Percentiles rank a stretch among this genome's conserved stretches.
phyloP scores from a whole-genome alignment of 768 basidiomycete genomes.

The Rossbeevera mucosa region DNA sequence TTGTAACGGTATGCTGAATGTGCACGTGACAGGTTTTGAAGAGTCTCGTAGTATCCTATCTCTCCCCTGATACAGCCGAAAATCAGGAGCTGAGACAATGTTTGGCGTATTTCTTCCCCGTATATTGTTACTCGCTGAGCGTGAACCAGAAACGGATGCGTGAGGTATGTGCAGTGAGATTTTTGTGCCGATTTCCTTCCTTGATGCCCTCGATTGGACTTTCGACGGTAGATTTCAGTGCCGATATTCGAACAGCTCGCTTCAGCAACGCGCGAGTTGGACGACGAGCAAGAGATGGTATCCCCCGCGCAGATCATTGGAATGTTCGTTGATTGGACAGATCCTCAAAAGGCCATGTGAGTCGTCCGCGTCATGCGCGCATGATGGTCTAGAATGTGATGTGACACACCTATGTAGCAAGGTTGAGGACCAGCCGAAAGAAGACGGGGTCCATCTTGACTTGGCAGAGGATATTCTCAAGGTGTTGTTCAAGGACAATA shows the following conservation, averaged over 20 bases:
- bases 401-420: constrained; percentile 29
- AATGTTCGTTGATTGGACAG: constrained; percentile 87
- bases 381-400: not conserved
- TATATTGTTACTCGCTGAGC: constrained; percentile 78
- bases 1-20: no score
- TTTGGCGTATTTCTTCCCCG: constrained; percentile 79
- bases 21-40: constrained; percentile 43
- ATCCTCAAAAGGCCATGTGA: constrained; percentile 67
- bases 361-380: constrained; percentile 23
- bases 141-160: constrained; percentile 72
- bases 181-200: not conserved
- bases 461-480: constrained; percentile 50
- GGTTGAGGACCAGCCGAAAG: constrained; percentile 35
- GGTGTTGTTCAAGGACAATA: constrained; percentile 42
- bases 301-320: constrained; percentile 65
- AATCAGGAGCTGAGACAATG: constrained; percentile 87
- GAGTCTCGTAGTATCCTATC: constrained; percentile 54
- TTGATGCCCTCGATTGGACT: not conserved
- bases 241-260: constrained; percentile 59
- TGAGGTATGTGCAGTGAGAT: constrained; percentile 28
- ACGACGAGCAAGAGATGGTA: constrained; percentile 72
- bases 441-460: constrained; percentile 49
- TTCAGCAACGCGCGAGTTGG: constrained; percentile 55
- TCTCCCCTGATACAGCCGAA: constrained; percentile 73
- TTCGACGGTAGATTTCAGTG: constrained; percentile 56